These are phyloP conservation scores for Heliosperma pusillum DNA, from an alignment of 148 eudicot species.

Conservation along the genomic window DNA sequence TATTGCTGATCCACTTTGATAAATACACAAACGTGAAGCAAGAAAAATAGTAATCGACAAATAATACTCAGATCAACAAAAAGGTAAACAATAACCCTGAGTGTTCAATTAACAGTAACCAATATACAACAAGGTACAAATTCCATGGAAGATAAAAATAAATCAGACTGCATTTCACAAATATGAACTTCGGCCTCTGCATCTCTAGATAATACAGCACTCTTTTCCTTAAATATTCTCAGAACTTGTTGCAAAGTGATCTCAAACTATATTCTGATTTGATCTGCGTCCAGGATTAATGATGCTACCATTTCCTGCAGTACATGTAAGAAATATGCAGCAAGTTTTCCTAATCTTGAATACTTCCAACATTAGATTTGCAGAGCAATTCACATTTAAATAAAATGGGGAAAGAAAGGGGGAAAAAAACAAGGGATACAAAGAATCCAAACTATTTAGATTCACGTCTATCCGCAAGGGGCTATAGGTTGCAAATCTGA, in stretches of 20 bases:
- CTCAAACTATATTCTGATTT: background rate
- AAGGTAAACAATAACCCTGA: background rate
- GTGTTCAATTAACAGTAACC: background rate
- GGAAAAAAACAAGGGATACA: background rate
- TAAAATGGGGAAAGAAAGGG: background rate
- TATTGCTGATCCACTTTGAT: background rate
- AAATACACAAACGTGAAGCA: background rate
- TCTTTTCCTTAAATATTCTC: background rate
- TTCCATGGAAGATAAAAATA: slow-evolving; percentile 12
- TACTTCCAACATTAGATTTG: background rate
- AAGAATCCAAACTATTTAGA: slow-evolving; percentile 7
- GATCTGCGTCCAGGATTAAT: background rate
- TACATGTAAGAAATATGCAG: slow-evolving; percentile 8
- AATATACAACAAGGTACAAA: background rate
- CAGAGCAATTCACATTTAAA: background rate
- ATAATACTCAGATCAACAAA: background rate
- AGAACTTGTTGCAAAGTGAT: background rate
- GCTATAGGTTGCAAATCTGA: slow-evolving; percentile 27
- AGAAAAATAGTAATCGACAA: background rate
- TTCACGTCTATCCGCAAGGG: slow-evolving; percentile 19
- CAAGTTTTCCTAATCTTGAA: background rate
- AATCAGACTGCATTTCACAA: background rate
- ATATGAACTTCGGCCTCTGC: background rate
- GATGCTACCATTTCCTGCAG: slow-evolving; percentile 14
- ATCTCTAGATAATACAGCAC: background rate